Conservation (phyloP, 2,329 filamentous ascomycete genomes). For the Neofusicoccum ribis region DNA sequence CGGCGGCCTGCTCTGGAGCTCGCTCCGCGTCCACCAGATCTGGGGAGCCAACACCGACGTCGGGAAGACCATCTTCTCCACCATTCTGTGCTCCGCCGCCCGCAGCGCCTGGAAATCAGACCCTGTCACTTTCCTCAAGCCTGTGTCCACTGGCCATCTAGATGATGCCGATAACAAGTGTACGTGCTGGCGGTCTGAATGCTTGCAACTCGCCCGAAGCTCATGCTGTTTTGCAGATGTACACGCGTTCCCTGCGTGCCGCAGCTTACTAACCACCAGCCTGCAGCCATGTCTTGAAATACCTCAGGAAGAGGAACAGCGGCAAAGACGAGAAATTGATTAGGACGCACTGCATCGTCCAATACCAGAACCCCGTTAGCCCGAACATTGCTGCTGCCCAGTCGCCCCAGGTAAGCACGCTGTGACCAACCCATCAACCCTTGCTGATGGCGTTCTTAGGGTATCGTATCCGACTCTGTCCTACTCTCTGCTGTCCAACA, state of each 20-base stretch:
- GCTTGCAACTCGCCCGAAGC: not conserved
- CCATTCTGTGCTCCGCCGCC: constrained; percentile 67
- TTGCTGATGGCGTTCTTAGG: not conserved
- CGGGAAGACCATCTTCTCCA: constrained; percentile 80
- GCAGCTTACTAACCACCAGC: too few relatives aligned
- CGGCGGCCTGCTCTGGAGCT: constrained; percentile 66
- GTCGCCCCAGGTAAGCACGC: not conserved
- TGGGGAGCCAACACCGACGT: constrained; percentile 84
- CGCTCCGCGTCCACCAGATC: constrained; percentile 69
- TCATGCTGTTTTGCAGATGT: too few relatives aligned
- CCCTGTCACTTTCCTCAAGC: constrained; percentile 70
- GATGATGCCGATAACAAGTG: constrained; percentile 69
- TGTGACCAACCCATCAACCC: too few relatives aligned
- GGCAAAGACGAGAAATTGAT: not conserved
- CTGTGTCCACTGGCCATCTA: constrained; percentile 73
- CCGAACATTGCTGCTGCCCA: constrained; percentile 70
- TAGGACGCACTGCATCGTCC: constrained; percentile 57
- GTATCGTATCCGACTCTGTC: constrained; percentile 31
- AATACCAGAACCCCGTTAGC: constrained; percentile 73
- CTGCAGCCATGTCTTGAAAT: not conserved
- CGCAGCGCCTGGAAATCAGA: constrained; percentile 45
- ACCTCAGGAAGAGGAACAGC: not conserved
- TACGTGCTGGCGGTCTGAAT: not conserved
- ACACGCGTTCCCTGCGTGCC: too few relatives aligned
- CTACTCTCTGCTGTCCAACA: constrained; percentile 45